phyloP scores from a whole-genome alignment of 208 protist genomes.

The Trypanosomatidae sp. region DNA sequence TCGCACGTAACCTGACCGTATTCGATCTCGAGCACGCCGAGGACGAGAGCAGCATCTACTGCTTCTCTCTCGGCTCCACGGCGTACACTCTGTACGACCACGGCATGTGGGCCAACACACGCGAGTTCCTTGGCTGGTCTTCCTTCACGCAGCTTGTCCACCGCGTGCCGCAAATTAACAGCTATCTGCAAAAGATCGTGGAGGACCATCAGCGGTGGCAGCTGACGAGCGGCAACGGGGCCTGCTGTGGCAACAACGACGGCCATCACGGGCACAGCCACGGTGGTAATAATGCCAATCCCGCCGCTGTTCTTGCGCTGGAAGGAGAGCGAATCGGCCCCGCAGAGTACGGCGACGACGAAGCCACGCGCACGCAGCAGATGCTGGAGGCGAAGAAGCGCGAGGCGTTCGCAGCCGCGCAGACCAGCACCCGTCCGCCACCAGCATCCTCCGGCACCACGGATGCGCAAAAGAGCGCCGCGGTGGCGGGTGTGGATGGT shows the following conservation, averaged over 20 bases:
- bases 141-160: constrained; percentile 34
- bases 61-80: constrained; percentile 52
- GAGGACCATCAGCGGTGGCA: constrained; percentile 55
- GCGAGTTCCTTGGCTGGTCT: constrained; percentile 44
- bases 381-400: constrained; percentile 29
- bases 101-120: constrained; percentile 44
- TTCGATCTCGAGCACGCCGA: constrained; percentile 64
- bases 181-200: constrained; percentile 39
- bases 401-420: constrained; percentile 5
- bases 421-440: background rate
- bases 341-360: constrained; percentile 12
- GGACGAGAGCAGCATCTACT: constrained; percentile 62
- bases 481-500: no score
- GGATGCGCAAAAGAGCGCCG: no score
- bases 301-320: background rate
- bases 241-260: constrained; percentile 14
- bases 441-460: no score
- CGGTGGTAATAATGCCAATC: background rate
- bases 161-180: constrained; percentile 58
- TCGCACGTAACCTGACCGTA: constrained; percentile 61
- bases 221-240: constrained; percentile 16
- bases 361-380: constrained; percentile 3
- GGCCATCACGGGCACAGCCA: background rate
- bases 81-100: constrained; percentile 75
- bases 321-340: background rate